Evolutionary conservation across 768 basidiomycete species (phyloP).

Genomic region (Exsudoporus frostii): DNA sequence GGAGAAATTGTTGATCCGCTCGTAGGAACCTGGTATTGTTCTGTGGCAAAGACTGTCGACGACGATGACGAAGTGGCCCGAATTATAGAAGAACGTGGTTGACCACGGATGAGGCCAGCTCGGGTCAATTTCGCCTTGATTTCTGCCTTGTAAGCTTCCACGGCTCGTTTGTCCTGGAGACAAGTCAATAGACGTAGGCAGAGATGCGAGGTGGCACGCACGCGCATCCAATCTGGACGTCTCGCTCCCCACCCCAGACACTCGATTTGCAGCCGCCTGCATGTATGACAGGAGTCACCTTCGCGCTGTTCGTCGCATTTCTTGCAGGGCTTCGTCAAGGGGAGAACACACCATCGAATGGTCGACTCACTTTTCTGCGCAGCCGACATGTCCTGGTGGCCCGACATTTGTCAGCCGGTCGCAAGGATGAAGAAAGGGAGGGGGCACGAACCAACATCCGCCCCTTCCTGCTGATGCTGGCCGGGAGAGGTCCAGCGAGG

Average conservation of each 20-base stretch:
- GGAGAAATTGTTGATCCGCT: slow-evolving; percentile 20
- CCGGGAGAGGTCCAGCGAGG: slow-evolving; percentile 50
- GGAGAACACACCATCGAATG: not conserved
- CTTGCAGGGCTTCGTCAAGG: slow-evolving; percentile 35
- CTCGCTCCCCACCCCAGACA: slow-evolving; percentile 84
- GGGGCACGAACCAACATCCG: slow-evolving; percentile 68
- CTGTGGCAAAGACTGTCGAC: slow-evolving; percentile 34
- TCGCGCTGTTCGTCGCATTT: slow-evolving; percentile 89
- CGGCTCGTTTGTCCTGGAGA: slow-evolving; percentile 73
- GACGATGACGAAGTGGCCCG: slow-evolving; percentile 34
- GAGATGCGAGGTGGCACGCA: slow-evolving; percentile 34
- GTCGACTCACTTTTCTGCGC: slow-evolving; percentile 64
- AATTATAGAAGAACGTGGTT: slow-evolving; percentile 61
- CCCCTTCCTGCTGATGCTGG: slow-evolving; percentile 60
- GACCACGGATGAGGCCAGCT: slow-evolving; percentile 78
- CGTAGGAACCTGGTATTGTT: slow-evolving; percentile 25
- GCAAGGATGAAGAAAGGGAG: not conserved
- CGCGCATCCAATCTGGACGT: slow-evolving; percentile 89
- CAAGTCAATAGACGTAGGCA: slow-evolving; percentile 15
- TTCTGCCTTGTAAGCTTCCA: slow-evolving; percentile 78
- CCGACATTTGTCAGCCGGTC: slow-evolving; percentile 6
- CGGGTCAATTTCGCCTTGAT: slow-evolving; percentile 79
- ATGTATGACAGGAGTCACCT: slow-evolving; percentile 77
- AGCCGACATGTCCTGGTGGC: slow-evolving; percentile 73
- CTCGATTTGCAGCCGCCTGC: slow-evolving; percentile 73